A percentile compares a stretch with the other conserved stretches of the same genome.
Conservation (phyloP, 768 basidiomycete genomes). For the Omphalotus guepiniiformis region DNA sequence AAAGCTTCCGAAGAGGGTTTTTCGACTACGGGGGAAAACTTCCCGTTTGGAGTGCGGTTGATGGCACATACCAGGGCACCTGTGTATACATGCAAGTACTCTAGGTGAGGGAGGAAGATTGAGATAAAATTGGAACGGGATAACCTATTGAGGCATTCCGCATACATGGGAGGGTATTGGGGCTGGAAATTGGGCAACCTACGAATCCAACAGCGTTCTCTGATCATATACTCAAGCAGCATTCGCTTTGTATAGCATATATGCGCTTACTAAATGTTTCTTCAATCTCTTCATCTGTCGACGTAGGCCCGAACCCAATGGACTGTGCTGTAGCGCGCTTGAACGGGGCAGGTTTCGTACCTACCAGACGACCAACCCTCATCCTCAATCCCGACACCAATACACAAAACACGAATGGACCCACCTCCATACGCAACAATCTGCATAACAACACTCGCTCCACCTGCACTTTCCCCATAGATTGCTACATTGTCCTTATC, state of each 20-base stretch:
- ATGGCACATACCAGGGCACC: slow-evolving; percentile 35
- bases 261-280: slow-evolving; percentile 26
- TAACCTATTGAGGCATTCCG: slow-evolving; percentile 32
- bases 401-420: neutral
- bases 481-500: slow-evolving; percentile 37
- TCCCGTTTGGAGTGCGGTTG: slow-evolving; percentile 29
- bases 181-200: slow-evolving; percentile 25
- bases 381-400: neutral
- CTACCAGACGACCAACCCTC: slow-evolving; percentile 10
- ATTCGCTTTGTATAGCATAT: neutral
- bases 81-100: too few relatives aligned
- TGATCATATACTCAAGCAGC: neutral
- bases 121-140: neutral
- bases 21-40: slow-evolving; percentile 27
- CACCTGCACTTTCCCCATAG: slow-evolving; percentile 38
- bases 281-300: slow-evolving; percentile 23
- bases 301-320: slow-evolving; percentile 37
- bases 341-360: slow-evolving; percentile 33
- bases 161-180: slow-evolving; percentile 29
- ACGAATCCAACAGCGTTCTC: slow-evolving; percentile 23
- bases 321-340: slow-evolving; percentile 38
- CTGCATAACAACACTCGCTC: slow-evolving; percentile 41
- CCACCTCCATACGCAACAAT: slow-evolving; percentile 38
- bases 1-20: slow-evolving; percentile 20
- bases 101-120: neutral